phyloP scores from a whole-genome alignment of 106 monocot genomes.

The Dendrobium chrysotoxum region DNA sequence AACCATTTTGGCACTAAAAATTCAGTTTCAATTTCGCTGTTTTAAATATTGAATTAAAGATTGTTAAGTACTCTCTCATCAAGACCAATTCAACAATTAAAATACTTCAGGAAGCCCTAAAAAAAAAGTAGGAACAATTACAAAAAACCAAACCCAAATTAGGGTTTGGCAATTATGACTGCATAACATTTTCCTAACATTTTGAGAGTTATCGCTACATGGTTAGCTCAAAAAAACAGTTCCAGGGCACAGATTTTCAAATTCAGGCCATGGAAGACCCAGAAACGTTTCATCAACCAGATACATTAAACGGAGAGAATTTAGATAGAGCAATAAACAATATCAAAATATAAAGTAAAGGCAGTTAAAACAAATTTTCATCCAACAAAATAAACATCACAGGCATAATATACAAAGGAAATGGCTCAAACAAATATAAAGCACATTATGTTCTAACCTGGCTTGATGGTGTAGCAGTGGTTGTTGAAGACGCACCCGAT shows the following conservation, averaged over 20 bases:
- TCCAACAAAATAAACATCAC: too few relatives aligned
- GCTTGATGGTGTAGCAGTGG: conserved; percentile 26
- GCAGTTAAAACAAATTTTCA: background rate
- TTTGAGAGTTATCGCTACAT: background rate
- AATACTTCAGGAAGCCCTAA: too few relatives aligned
- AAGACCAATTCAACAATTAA: too few relatives aligned
- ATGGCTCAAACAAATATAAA: background rate
- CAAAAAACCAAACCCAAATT: too few relatives aligned
- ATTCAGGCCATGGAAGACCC: background rate
- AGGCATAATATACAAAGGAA: background rate
- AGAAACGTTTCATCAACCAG: background rate
- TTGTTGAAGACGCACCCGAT: conserved; percentile 37
- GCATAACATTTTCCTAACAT: too few relatives aligned
- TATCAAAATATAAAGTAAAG: background rate
- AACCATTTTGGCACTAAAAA: too few relatives aligned
- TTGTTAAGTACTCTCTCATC: too few relatives aligned
- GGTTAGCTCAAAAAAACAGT: background rate
- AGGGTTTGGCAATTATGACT: too few relatives aligned
- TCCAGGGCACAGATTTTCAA: background rate
- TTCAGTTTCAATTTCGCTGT: too few relatives aligned
- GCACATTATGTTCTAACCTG: conserved; percentile 32
- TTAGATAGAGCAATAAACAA: background rate
- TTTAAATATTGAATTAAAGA: too few relatives aligned
- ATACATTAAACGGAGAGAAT: background rate
- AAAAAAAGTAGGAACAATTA: too few relatives aligned